Conservation (phyloP, 352 stramenopile species). For the Globisporangium splendens region DNA sequence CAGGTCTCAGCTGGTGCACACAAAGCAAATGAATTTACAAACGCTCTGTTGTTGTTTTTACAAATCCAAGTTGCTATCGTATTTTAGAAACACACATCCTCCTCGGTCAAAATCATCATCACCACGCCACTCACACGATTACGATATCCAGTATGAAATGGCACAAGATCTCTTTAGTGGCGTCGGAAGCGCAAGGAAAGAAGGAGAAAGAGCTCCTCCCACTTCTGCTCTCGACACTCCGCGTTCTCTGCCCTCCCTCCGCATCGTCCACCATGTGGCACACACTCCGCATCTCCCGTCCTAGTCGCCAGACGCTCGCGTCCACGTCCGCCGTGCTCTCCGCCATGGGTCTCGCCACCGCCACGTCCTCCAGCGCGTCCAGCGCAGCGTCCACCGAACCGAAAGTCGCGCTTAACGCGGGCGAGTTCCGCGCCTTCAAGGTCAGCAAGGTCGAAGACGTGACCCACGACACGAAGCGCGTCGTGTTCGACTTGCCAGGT, state of each 20-base stretch:
- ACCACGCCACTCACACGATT: neutral
- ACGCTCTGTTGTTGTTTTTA: too few relatives aligned
- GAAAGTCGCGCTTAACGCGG: slow-evolving; percentile 48
- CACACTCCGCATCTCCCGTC: slow-evolving; percentile 7
- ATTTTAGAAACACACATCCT: too few relatives aligned
- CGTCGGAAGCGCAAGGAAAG: neutral
- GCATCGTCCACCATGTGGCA: neutral
- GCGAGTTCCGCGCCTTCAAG: slow-evolving; percentile 63
- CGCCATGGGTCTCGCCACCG: slow-evolving; percentile 7
- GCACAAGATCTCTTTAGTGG: neutral
- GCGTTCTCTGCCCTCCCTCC: neutral
- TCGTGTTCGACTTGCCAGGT: slow-evolving; percentile 65
- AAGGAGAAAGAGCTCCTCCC: neutral
- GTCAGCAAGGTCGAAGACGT: slow-evolving; percentile 57
- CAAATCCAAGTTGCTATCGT: too few relatives aligned
- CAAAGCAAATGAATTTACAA: too few relatives aligned
- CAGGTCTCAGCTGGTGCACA: too few relatives aligned
- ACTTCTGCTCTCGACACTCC: too few relatives aligned
- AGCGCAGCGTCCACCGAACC: slow-evolving; percentile 19
- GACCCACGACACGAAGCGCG: slow-evolving; percentile 66
- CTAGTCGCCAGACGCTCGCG: neutral
- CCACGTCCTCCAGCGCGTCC: neutral
- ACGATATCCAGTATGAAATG: neutral
- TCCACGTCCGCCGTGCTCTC: slow-evolving; percentile 6
- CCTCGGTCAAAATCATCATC: too few relatives aligned